Percentiles rank a stretch among this genome's conserved stretches.
Conservation (phyloP, 139 green algal species). For the Coccomyxa sp. region DNA sequence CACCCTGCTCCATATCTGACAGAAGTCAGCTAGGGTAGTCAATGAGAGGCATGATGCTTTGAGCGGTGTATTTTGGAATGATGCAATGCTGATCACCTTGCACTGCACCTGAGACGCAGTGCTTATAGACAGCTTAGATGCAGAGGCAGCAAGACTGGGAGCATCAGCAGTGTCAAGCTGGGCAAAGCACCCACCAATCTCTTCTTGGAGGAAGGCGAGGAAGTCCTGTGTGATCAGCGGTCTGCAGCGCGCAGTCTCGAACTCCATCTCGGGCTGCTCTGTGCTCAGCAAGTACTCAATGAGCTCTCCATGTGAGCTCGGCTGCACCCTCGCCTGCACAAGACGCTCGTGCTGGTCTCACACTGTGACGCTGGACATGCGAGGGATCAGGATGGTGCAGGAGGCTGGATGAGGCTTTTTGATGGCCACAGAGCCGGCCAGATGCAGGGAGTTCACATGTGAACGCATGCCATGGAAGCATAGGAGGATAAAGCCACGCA, state of each 20-base stretch:
- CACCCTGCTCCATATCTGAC: no score
- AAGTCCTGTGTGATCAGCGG: slow-evolving; percentile 46
- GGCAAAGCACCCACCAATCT: slow-evolving; percentile 35
- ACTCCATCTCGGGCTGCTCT: slow-evolving; percentile 82
- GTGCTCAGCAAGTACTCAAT: slow-evolving; percentile 87
- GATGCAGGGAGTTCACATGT: no score
- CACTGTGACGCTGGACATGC: neutral
- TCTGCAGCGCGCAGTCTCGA: slow-evolving; percentile 72
- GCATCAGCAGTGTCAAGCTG: neutral
- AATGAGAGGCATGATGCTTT: no score
- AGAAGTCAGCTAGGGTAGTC: no score
- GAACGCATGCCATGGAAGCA: neutral
- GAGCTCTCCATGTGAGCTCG: slow-evolving; percentile 42
- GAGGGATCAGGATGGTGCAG: neutral
- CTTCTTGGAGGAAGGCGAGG: slow-evolving; percentile 33
- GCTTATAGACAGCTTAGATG: neutral
- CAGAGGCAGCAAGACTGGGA: neutral
- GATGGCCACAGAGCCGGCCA: no score
- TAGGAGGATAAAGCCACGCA: neutral
- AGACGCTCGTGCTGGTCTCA: neutral
- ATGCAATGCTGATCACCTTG: neutral
- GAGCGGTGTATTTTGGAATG: neutral
- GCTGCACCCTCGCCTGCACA: slow-evolving; percentile 37
- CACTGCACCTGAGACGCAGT: neutral
- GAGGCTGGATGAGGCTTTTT: no score